Conservation (phyloP, 78 protist genomes). For the Ministeria vibrans region DNA sequence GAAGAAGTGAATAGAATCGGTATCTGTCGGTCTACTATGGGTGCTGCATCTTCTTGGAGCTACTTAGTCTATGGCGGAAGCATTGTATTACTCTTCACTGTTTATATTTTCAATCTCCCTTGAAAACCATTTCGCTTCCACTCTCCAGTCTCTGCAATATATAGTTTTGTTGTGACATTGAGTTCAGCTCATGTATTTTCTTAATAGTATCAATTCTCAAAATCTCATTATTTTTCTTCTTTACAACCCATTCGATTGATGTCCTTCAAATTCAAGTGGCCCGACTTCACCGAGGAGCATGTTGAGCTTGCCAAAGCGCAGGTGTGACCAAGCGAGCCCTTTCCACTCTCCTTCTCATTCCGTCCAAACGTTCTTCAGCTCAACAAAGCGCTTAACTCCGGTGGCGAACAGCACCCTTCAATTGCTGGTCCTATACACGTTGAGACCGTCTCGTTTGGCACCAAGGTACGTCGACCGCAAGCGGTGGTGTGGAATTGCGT, state of each 20-base stretch:
- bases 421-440: not conserved
- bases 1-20: no score
- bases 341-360: no score
- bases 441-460: not conserved
- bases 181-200: not conserved
- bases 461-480: not conserved
- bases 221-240: not conserved
- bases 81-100: no score
- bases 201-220: not conserved
- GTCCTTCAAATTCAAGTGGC: constrained; percentile 3
- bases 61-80: no score
- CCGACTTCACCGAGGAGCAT: not conserved
- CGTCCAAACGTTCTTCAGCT: no score
- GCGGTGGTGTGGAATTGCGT: not conserved
- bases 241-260: not conserved
- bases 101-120: no score
- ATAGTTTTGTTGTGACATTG: no score
- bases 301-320: not conserved
- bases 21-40: no score
- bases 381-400: not conserved
- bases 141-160: not conserved
- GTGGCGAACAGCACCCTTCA: not conserved
- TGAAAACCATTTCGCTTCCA: no score
- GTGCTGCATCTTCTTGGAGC: no score
- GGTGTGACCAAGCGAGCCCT: no score